These are phyloP conservation scores for Lepiota venenata DNA, from an alignment of 768 basidiomycete genomes.

Conservation along the genomic window DNA sequence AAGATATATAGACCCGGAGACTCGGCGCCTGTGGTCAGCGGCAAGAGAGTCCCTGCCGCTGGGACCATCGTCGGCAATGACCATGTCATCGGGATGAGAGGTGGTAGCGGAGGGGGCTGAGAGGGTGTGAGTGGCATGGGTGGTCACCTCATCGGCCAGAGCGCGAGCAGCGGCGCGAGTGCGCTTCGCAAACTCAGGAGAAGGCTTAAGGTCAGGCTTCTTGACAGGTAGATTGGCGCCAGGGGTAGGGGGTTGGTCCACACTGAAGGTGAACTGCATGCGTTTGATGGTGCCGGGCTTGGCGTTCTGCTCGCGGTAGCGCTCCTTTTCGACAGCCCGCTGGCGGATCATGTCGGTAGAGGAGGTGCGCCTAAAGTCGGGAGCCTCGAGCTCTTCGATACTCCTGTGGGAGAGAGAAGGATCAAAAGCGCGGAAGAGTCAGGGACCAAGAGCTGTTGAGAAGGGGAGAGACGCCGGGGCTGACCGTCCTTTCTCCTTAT, in stretches of 20 bases:
- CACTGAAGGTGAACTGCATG: conserved; percentile 88
- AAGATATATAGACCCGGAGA: conserved; percentile 23
- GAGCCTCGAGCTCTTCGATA: conserved; percentile 83
- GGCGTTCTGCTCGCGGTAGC: conserved; percentile 66
- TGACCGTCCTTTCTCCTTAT: conserved; percentile 89
- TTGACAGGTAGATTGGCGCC: conserved; percentile 45
- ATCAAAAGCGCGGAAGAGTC: conserved; percentile 13
- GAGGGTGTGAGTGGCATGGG: conserved; percentile 14
- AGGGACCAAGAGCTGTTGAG: conserved; percentile 32
- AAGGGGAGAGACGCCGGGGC: conserved; percentile 9
- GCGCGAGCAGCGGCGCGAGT: conserved; percentile 30
- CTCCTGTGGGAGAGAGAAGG: conserved; percentile 42
- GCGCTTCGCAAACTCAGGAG: conserved; percentile 58
- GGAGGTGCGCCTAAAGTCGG: conserved; percentile 77
- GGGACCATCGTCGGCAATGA: conserved; percentile 25
- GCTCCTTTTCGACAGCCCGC: conserved; percentile 80
- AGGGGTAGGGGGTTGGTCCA: conserved; percentile 61
- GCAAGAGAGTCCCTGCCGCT: conserved; percentile 27
- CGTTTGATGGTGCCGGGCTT: conserved; percentile 75
- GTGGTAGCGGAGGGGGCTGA: background rate
- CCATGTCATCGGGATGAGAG: conserved; percentile 19
- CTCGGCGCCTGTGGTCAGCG: conserved; percentile 19
- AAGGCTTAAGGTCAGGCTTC: conserved; percentile 67
- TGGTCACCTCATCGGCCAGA: conserved; percentile 24
- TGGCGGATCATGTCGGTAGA: conserved; percentile 78